Evolutionary conservation across 371 early-diverging fungal genomes (phyloP).

Genomic region (Mucor velutinosus): DNA sequence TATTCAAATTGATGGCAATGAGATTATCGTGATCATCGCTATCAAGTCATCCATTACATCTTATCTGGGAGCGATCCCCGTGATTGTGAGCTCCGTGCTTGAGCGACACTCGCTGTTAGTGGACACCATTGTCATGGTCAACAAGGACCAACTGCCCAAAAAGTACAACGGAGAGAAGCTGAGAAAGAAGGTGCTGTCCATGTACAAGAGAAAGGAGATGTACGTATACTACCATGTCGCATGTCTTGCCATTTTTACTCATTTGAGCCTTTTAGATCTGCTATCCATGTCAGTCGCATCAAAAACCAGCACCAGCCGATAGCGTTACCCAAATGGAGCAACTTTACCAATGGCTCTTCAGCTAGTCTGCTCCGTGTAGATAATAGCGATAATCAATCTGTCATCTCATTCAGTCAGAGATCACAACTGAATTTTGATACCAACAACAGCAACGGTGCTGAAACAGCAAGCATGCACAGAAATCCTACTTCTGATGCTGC

Average conservation of each 20-base stretch:
- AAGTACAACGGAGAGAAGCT: constrained; percentile 56
- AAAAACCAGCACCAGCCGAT: constrained; percentile 41
- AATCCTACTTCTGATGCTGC: neutral
- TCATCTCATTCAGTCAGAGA: constrained; percentile 20
- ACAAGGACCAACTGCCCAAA: constrained; percentile 59
- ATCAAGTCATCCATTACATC: constrained; percentile 37
- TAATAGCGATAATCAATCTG: constrained; percentile 30
- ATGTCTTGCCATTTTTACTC: no score
- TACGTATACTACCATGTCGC: neutral
- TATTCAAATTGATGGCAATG: constrained; percentile 44
- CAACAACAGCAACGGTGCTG: neutral
- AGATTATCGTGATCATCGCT: constrained; percentile 49
- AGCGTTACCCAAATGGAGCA: constrained; percentile 32
- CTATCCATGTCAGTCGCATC: constrained; percentile 18
- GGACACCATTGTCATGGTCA: constrained; percentile 68
- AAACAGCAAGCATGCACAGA: neutral
- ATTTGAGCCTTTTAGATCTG: constrained; percentile 4
- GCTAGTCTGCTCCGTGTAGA: neutral
- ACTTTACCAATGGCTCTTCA: neutral
- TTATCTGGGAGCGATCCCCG: constrained; percentile 45
- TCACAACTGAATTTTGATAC: constrained; percentile 13
- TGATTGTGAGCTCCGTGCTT: constrained; percentile 66
- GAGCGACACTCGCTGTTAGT: constrained; percentile 72
- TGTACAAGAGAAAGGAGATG: constrained; percentile 30
- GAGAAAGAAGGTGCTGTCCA: constrained; percentile 42